Evolutionary conservation across 2,329 filamentous ascomycete species (phyloP), one percentile per base, ranked within the genome.

Genomic region (Talaromyces sp.): DNA sequence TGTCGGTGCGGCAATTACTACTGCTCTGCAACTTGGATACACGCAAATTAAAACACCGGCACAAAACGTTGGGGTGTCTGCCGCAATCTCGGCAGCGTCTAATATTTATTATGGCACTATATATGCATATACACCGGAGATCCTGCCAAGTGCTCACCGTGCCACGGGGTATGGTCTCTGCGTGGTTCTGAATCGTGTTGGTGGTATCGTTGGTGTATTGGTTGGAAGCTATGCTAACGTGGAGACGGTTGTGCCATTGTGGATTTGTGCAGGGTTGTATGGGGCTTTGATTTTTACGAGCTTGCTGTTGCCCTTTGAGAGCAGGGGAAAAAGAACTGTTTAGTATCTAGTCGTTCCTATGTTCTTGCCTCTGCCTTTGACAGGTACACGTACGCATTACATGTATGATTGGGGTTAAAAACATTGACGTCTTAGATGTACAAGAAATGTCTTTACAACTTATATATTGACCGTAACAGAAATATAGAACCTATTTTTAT

Each of bases 161-260:
- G 57, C 57, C 4, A 59, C 57, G 8, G 57, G 57, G 5, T 59
- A 59, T 59, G 57, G 57, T 27, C 30, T 59, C 34, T 59, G 57
- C 50, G 57, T 59, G 7, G 57, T 59, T 1, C 10, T 59, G 50
- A 54, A 59, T 47, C 57, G 57, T 10, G 23, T 59, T 31, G 57
- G 57, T 27, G 57, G 57, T 16, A 59, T 59, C 31, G 34, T 54
- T 44, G 58, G 58, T 3, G 58, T 60, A 3, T 12, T 60, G 51
- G 34, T 60, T 16, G 58, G 58, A 16, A 60, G 58, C n/a, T 60
- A 60, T 55, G 51, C 58, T 14, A 60, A 60, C 23, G 58, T 60
- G 6, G 28, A 47, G 8, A 60, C 58, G 8, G n/a, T 30, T 5
- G 14, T 40, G 16, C 58, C 58, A 8, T 28, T 60, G 34, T 60